A percentile compares a stretch with the other conserved stretches of the same genome.
Conservation (phyloP, 169 alveolate species). For the Sarcocystis neurona region DNA sequence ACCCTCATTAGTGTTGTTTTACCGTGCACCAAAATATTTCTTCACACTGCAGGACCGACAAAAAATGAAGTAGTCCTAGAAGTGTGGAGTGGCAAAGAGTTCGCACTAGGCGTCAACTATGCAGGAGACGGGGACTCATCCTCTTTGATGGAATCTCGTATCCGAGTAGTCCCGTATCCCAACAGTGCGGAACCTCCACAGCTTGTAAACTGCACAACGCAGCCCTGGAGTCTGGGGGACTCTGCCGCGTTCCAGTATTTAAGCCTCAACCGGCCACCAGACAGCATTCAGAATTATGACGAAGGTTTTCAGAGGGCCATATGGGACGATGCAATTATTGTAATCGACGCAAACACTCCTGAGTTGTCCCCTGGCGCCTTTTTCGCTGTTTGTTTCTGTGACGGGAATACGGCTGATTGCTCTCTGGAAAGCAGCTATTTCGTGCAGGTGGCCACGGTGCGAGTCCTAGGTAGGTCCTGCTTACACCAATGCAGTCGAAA, state of each 20-base stretch:
- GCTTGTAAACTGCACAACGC: slow-evolving; percentile 42
- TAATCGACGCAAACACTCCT: slow-evolving; percentile 16
- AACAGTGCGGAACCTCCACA: neutral
- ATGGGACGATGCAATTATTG: slow-evolving; percentile 41
- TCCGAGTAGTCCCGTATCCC: slow-evolving; percentile 41
- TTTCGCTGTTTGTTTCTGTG: slow-evolving; percentile 59
- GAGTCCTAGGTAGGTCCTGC: slow-evolving; percentile 1
- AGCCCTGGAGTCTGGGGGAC: neutral
- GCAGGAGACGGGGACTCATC: neutral
- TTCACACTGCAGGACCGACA: neutral
- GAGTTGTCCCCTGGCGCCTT: slow-evolving; percentile 30
- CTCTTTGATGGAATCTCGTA: slow-evolving; percentile 33
- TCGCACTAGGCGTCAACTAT: neutral
- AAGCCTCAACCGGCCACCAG: slow-evolving; percentile 48
- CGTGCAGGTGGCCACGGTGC: slow-evolving; percentile 34
- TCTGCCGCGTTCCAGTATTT: slow-evolving; percentile 17
- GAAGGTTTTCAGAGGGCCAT: neutral
- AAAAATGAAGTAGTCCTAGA: neutral
- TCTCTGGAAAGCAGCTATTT: slow-evolving; percentile 7
- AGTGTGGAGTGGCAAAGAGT: neutral
- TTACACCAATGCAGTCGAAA: neutral
- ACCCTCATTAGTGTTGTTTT: no score
- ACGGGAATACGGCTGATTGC: slow-evolving; percentile 51
- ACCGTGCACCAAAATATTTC: no score
- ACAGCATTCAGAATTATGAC: neutral